Evolutionary conservation across 2,329 filamentous ascomycete genomes (phyloP), one percentile per base, ranked within the genome.

Genomic region (Fusarium subglutinans): DNA sequence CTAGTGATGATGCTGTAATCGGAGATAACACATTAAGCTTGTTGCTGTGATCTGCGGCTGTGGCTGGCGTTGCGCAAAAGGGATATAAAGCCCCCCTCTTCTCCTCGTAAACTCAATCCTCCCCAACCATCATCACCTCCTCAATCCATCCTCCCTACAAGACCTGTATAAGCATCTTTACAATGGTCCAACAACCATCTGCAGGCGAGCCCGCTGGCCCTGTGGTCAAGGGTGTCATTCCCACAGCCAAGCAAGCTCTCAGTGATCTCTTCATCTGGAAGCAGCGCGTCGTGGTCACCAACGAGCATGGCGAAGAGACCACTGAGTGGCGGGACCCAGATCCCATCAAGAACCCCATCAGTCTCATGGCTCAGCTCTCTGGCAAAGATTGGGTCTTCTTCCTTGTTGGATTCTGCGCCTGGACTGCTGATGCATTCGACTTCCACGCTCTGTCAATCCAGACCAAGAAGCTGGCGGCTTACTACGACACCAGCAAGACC

Each of bases 401-500:
- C 83, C 73, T 93, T 45, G 91, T 94, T 17, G 93, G 93, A 7
- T 90, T 95, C 79, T 82, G 88, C 40, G 91, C 93, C 22, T 96
- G 94, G 94, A 93, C 90, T 3, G 93, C 93, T 64, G 94, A 96
- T 80, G 93, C 93, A 8, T 96, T 95, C 80, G 93, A 95, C 82
- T 96, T 95, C 80, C 93, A 95, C 82, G 92, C 93, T 33, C 86
- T 96, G 14, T 93, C 91, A 9, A 93, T 96, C 73, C 93, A 95
- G 81, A 93, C 93, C 8, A 88, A 88, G 75, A 94, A 94, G 83
- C 85, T 95, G 30, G 88, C 86, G 54, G 76, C 84, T 45, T 86
- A 87, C 79, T 89, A 87, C 62, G 78, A 77, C 68, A 83, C 82
- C 24, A 85, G 84, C 57, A 89, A 89, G 70, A 93, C 93, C 2